A percentile compares a stretch with the other conserved stretches of the same genome.
Evolutionary conservation across 2,329 filamentous ascomycete species (phyloP).

Genomic region (Hawksworthiomyces lignivorus): DNA sequence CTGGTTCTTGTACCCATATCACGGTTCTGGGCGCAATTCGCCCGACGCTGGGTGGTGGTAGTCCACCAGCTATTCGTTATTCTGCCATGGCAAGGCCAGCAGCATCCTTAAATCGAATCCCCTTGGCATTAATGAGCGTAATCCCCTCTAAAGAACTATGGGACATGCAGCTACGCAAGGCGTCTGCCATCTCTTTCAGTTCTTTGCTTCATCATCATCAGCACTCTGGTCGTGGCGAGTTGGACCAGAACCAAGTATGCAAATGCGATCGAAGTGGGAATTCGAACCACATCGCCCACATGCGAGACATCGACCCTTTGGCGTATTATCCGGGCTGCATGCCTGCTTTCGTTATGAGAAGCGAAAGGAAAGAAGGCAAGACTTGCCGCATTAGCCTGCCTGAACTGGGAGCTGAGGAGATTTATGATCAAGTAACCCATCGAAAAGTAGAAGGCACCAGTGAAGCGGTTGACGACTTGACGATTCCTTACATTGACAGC

Average conservation of each 20-base stretch:
- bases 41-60: slow-evolving; percentile 1
- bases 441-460: background rate
- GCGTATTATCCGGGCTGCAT: too few relatives aligned
- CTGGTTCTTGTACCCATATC: background rate
- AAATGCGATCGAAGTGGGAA: too few relatives aligned
- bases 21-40: background rate
- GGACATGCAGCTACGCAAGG: too few relatives aligned
- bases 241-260: slow-evolving; percentile 25
- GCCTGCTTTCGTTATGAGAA: too few relatives aligned
- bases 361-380: too few relatives aligned
- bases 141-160: too few relatives aligned
- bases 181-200: slow-evolving; percentile 22
- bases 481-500: slow-evolving; percentile 16
- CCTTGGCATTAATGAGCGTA: background rate
- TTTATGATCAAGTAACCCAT: background rate
- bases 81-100: background rate
- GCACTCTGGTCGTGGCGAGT: slow-evolving; percentile 41
- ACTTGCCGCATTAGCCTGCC: too few relatives aligned
- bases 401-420: too few relatives aligned
- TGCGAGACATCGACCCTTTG: too few relatives aligned
- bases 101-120: background rate
- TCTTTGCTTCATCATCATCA: slow-evolving; percentile 22
- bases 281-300: too few relatives aligned
- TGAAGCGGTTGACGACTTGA: slow-evolving; percentile 7
- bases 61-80: background rate